These are phyloP conservation scores for Pythium aristosporum DNA, from an alignment of 352 stramenopile species.

Conservation along the genomic window DNA sequence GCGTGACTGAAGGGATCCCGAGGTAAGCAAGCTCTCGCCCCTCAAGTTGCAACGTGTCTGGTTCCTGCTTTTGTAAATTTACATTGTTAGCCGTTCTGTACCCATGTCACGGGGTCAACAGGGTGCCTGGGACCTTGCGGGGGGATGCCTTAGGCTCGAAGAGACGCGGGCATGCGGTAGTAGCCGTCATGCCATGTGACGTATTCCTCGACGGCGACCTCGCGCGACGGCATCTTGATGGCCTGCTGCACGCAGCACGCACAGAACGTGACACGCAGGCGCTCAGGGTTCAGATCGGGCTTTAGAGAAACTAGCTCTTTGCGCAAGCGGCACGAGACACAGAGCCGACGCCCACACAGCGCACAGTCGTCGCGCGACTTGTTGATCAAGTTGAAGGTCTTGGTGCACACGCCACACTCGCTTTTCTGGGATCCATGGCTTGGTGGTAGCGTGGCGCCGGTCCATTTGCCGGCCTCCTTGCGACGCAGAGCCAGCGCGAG, in stretches of 20 bases:
- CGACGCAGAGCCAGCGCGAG: conserved; percentile 10
- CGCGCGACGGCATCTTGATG: conserved; percentile 10
- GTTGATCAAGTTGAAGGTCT: conserved; percentile 12
- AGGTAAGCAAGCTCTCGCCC: too few relatives aligned
- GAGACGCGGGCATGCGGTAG: conserved; percentile 4
- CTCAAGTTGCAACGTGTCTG: too few relatives aligned
- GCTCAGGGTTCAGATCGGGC: conserved; percentile 3
- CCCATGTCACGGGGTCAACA: too few relatives aligned
- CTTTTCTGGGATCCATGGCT: too few relatives aligned
- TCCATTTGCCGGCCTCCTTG: conserved; percentile 2
- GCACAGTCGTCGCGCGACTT: conserved; percentile 12
- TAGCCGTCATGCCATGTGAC: conserved; percentile 13
- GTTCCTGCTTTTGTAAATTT: too few relatives aligned
- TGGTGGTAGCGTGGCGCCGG: conserved; percentile 1
- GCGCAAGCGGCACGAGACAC: conserved; percentile 15
- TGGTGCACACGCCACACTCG: conserved; percentile 7
- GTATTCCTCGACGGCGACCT: conserved; percentile 15
- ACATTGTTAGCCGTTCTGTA: too few relatives aligned
- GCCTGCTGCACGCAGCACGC: conserved; percentile 15
- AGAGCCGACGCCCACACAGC: conserved; percentile 13
- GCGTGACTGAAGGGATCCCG: too few relatives aligned
- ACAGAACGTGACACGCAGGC: conserved; percentile 17
- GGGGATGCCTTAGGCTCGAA: too few relatives aligned
- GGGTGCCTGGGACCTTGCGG: too few relatives aligned
- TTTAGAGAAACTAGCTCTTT: conserved; percentile 15